Conservation (phyloP, 495 filamentous ascomycete genomes). For the Bathelium albidoporum region DNA sequence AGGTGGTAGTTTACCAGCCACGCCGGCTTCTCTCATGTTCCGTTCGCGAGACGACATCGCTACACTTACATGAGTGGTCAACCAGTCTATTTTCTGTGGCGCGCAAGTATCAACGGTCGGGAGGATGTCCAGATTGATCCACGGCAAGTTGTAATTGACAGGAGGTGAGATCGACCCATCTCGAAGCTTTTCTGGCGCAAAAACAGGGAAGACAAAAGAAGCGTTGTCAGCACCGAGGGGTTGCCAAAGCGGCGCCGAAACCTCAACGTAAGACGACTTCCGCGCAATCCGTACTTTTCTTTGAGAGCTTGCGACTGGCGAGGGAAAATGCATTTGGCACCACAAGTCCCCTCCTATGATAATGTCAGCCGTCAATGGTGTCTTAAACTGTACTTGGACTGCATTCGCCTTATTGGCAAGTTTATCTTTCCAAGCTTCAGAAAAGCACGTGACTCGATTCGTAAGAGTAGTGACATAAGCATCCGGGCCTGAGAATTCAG, state of each 20-base stretch:
- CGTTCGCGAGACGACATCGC: background rate
- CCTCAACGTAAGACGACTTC: conserved; percentile 5
- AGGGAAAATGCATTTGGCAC: background rate
- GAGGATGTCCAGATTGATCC: background rate
- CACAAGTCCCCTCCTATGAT: background rate
- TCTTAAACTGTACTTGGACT: background rate
- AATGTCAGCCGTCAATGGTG: background rate
- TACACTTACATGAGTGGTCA: background rate
- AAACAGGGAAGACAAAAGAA: background rate
- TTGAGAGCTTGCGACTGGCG: background rate
- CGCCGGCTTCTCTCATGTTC: background rate
- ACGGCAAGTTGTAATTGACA: background rate
- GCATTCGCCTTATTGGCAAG: background rate
- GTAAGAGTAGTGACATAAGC: background rate
- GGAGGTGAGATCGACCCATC: background rate
- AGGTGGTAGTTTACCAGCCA: background rate
- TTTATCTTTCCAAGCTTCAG: background rate
- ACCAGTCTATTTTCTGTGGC: background rate
- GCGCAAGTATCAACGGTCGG: background rate
- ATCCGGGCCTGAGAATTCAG: background rate
- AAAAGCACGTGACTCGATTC: background rate
- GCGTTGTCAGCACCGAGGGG: background rate
- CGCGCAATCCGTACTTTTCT: background rate
- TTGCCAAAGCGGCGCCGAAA: background rate
- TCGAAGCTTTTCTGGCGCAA: background rate